phyloP scores from a whole-genome alignment of 1,284 basidiomycete genomes.

The Ustilago loliicola region DNA sequence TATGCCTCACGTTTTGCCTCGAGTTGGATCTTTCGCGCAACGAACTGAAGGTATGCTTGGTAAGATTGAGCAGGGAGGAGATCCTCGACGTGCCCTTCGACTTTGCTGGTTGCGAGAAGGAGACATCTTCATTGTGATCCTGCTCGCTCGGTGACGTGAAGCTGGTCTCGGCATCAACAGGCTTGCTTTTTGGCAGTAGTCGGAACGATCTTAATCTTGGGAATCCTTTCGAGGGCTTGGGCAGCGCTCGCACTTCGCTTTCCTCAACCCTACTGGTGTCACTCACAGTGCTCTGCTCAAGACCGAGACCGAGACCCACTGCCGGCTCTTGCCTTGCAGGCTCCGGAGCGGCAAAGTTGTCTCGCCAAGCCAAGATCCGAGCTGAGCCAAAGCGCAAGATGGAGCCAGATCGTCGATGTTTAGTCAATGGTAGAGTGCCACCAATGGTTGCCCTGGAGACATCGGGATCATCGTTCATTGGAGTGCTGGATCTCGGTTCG shows the following conservation, averaged over 20 bases:
- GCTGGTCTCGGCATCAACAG: background rate
- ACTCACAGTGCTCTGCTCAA: background rate
- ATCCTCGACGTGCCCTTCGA: conserved; percentile 18
- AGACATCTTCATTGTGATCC: background rate
- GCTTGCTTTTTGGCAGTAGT: conserved; percentile 7
- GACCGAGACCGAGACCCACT: conserved; percentile 19
- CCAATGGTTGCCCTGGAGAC: background rate
- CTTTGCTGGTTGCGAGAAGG: conserved; percentile 1
- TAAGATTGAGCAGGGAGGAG: conserved; percentile 31
- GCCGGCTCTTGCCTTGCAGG: background rate
- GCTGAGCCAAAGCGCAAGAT: conserved; percentile 26
- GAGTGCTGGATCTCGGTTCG: background rate
- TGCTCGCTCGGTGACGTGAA: background rate
- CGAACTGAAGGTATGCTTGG: conserved; percentile 23
- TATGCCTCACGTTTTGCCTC: background rate
- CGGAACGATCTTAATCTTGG: conserved; percentile 30
- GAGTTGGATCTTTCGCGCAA: conserved; percentile 12
- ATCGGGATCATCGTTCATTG: background rate
- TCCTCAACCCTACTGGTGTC: background rate
- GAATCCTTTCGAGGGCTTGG: conserved; percentile 13
- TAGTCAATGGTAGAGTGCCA: background rate
- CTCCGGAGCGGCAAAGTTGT: conserved; percentile 5
- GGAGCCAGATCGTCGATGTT: conserved; percentile 39
- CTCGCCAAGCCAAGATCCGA: conserved; percentile 28
- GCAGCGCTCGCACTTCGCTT: background rate